phyloP scores from a whole-genome alignment of 768 basidiomycete species.

The Kwoniella bestiolae region DNA sequence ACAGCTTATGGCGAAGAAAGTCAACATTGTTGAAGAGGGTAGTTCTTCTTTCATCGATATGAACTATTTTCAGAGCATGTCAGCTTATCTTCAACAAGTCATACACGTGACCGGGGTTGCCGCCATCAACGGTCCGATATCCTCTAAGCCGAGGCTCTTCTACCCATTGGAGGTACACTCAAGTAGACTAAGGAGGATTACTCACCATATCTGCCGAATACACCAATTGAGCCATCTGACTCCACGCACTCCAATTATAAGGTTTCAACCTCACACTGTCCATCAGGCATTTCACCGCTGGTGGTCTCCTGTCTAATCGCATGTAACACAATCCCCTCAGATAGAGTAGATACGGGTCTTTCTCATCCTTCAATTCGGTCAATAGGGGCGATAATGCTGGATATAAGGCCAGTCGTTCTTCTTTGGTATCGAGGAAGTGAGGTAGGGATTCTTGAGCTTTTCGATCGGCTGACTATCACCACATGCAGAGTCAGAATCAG shows the following conservation, averaged over 20 bases:
- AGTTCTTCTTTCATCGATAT: conserved; percentile 61
- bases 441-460: conserved; percentile 70
- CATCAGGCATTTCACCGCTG: conserved; percentile 80
- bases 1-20: conserved; percentile 84
- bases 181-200: too few relatives aligned
- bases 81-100: conserved; percentile 1
- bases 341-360: conserved; percentile 53
- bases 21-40: conserved; percentile 64
- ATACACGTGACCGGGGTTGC: too few relatives aligned
- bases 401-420: conserved; percentile 52
- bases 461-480: conserved; percentile 76
- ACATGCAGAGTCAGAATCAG: neutral
- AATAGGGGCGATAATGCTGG: conserved; percentile 50
- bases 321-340: conserved; percentile 78
- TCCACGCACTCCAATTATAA: conserved; percentile 97
- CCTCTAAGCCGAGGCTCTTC: too few relatives aligned
- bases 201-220: conserved; percentile 83
- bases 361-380: conserved; percentile 45
- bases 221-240: conserved; percentile 72
- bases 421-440: conserved; percentile 65
- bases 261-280: conserved; percentile 76
- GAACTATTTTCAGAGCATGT: conserved; percentile 47
- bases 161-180: too few relatives aligned
- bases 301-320: conserved; percentile 75
- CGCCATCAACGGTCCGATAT: too few relatives aligned